Percentiles rank a stretch among this genome's conserved stretches.
These are phyloP conservation scores for Mucor sp. DNA, from an alignment of 371 early-diverging fungal genomes.

Conservation along the genomic window DNA sequence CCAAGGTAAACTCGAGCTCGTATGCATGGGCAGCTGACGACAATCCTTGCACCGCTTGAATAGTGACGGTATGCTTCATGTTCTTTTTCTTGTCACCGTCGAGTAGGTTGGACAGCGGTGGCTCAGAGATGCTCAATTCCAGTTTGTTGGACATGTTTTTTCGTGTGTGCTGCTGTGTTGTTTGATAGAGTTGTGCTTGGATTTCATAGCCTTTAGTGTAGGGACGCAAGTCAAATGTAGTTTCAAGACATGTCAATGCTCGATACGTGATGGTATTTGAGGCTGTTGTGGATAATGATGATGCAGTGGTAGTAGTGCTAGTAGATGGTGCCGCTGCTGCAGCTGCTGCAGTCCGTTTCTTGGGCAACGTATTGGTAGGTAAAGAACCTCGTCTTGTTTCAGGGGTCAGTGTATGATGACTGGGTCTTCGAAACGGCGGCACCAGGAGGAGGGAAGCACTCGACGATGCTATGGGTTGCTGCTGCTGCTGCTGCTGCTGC, in stretches of 20 bases:
- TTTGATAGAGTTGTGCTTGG: slow-evolving; percentile 14
- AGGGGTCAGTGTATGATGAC: slow-evolving; percentile 2
- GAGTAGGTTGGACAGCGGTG: slow-evolving; percentile 11
- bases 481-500: too few relatives aligned
- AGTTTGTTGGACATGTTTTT: slow-evolving; percentile 19
- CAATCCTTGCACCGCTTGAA: not conserved
- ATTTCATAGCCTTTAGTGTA: slow-evolving; percentile 26
- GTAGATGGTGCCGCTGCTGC: not conserved
- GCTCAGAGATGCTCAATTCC: slow-evolving; percentile 16
- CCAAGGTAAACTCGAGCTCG: slow-evolving; percentile 24
- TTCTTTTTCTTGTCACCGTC: slow-evolving; percentile 14
- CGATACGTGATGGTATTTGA: not conserved
- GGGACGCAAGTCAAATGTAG: slow-evolving; percentile 14
- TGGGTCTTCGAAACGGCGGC: slow-evolving; percentile 4
- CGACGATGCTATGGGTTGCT: not conserved
- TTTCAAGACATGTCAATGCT: slow-evolving; percentile 7
- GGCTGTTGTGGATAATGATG: not conserved
- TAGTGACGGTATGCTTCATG: slow-evolving; percentile 9
- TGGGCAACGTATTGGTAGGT: not conserved
- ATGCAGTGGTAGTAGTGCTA: not conserved
- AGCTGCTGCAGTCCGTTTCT: not conserved
- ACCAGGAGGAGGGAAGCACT: not conserved
- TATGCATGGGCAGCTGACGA: not conserved
- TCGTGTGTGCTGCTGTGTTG: not conserved
- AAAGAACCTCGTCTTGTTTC: slow-evolving; percentile 11